Evolutionary conservation across 2,329 filamentous ascomycete genomes (phyloP), one percentile per base, ranked within the genome.

Genomic region (Botrytis sinoallii): DNA sequence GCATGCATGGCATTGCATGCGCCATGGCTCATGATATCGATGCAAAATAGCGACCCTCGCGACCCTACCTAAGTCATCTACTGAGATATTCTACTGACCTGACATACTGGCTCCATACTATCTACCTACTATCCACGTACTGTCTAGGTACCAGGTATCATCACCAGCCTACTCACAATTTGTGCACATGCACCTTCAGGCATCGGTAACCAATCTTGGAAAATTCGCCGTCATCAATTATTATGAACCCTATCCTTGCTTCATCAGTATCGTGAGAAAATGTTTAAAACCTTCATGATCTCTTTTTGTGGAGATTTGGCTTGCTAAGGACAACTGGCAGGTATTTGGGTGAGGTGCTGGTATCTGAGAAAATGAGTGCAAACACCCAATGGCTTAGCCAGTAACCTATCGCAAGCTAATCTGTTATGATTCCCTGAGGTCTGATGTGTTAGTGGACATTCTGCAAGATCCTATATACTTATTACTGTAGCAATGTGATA

Each of bases 281-380:
- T 44, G 14, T 71, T 65, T 42, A 48, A 55, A 55, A n/a, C n/a
- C 44, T 65, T 71, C 42, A 32, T 64, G 25, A 52, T 55, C 20
- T 44, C 55, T 55, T 48, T 65, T 57, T 71, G 44, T 71, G 70
- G 60, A 38, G 38, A 32, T 52, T 40, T 25, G 32, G 16, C 20
- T 35, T 46, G n/a, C 35, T 32, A 57, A 44, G 60, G 35, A 72
- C 70, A 72, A 42, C 46, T 72, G 70, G 70, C 70, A 72, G 35
- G 57, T 65, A 22, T 57, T 35, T 40, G 67, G 22, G 46, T 18
- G n/a, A 29, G n/a, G 52, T 18, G 52, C n/a, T 57, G n/a, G 52
- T 57, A 18, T 57, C 14, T 18, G 52, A 57, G 52, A 29, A 32
- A 9, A 57, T 57, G n/a, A 29, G n/a, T 57, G 52, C 14, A 57